Evolutionary conservation across 306 rosid species (phyloP).

Genomic region (Fagus sylvatica): DNA sequence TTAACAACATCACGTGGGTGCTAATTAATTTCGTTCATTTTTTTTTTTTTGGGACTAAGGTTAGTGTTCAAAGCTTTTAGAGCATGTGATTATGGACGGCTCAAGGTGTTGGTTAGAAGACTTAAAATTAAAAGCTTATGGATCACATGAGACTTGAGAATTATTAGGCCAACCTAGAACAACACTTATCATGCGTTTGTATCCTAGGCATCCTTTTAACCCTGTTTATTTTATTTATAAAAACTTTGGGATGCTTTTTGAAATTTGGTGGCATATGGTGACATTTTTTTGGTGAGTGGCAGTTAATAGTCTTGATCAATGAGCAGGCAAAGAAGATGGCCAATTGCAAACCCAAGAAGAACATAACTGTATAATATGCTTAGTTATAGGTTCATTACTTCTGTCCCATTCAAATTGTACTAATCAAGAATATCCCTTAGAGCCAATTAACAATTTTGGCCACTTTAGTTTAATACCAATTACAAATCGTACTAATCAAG

Average conservation of each 20-base stretch:
- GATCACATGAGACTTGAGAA: too few relatives aligned
- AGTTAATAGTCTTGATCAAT: slow-evolving; percentile 22
- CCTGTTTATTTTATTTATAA: background rate
- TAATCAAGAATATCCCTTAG: slow-evolving; percentile 21
- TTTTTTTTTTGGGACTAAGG: too few relatives aligned
- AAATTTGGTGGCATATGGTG: background rate
- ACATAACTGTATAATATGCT: background rate
- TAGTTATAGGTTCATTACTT: background rate
- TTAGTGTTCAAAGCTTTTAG: too few relatives aligned
- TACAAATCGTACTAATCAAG: slow-evolving; percentile 21
- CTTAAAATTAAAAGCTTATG: too few relatives aligned
- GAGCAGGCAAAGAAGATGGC: slow-evolving; percentile 12
- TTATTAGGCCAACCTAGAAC: too few relatives aligned
- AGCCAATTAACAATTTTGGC: slow-evolving; percentile 10
- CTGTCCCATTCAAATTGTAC: slow-evolving; percentile 29
- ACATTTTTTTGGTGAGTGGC: background rate
- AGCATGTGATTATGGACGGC: too few relatives aligned
- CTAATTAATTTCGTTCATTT: background rate
- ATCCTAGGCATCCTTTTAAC: background rate
- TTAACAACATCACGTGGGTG: background rate
- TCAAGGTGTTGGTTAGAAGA: too few relatives aligned
- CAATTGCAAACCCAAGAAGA: slow-evolving; percentile 27
- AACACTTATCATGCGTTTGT: too few relatives aligned
- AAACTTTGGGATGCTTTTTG: background rate
- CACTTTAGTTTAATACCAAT: background rate